These are phyloP conservation scores for Fagopyrum homotropicum DNA, from an alignment of 148 eudicot species.

Conservation along the genomic window DNA sequence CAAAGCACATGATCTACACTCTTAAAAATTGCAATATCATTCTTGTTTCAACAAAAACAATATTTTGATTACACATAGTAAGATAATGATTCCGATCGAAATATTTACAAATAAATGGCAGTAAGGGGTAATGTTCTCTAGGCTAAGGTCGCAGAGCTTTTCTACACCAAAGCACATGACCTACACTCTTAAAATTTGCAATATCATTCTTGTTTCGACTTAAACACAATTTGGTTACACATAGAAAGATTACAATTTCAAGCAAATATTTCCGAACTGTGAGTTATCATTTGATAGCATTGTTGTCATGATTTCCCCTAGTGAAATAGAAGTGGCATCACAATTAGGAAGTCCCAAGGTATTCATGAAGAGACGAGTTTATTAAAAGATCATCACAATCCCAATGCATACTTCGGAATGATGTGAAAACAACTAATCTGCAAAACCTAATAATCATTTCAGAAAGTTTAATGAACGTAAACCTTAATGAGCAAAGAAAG, in stretches of 20 bases:
- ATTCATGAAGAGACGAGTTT: neutral
- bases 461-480: neutral
- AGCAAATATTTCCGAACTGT: neutral
- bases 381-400: neutral
- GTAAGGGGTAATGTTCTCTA: neutral
- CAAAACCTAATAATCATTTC: neutral
- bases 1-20: too few relatives aligned
- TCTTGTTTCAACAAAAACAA: neutral
- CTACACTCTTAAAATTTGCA: neutral
- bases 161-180: too few relatives aligned
- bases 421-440: neutral
- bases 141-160: neutral
- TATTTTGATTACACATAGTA: too few relatives aligned
- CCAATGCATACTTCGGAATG: neutral
- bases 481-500: neutral
- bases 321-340: neutral
- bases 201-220: neutral
- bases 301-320: neutral
- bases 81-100: too few relatives aligned
- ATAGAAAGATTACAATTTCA: neutral
- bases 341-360: neutral
- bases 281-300: neutral
- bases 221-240: too few relatives aligned
- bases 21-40: neutral
- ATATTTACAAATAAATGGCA: neutral